Percentiles rank a stretch among this genome's conserved stretches.
Conservation (phyloP, 306 rosid species). For the Gynostemma pentaphyllum region DNA sequence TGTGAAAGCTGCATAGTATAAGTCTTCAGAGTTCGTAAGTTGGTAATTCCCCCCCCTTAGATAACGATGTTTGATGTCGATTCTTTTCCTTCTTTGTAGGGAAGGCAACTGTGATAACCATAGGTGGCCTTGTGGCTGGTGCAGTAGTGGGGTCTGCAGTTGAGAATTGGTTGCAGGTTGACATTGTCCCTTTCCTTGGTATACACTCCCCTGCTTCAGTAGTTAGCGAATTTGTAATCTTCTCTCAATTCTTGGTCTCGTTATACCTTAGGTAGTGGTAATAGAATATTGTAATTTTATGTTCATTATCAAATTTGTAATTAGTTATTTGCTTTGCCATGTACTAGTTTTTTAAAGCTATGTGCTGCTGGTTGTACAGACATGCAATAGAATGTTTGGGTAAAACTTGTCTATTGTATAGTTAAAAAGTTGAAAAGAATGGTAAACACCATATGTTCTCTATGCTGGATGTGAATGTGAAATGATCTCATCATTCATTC, state of each 20-base stretch:
- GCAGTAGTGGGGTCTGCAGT: conserved; percentile 87
- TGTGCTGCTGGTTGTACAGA: conserved; percentile 16
- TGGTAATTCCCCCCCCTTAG: not conserved
- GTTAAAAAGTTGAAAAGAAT: not conserved
- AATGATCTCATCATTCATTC: not conserved
- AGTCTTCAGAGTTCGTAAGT: not conserved
- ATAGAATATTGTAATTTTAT: conserved; percentile 18
- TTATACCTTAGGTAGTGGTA: conserved; percentile 62
- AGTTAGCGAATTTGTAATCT: conserved; percentile 68
- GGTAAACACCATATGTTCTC: not conserved
- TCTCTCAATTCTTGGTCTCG: conserved; percentile 87
- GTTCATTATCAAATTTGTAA: conserved; percentile 51
- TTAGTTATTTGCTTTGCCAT: conserved; percentile 66
- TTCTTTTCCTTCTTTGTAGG: conserved; percentile 44
- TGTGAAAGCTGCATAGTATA: not conserved
- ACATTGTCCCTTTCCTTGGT: conserved; percentile 89
- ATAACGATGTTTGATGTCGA: not conserved
- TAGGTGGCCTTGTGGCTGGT: conserved; percentile 91
- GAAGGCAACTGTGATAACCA: conserved; percentile 72
- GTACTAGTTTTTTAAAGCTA: conserved; percentile 24
- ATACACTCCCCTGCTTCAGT: conserved; percentile 92
- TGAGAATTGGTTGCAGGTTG: conserved; percentile 96
- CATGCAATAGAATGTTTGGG: not conserved
- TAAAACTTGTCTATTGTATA: not conserved
- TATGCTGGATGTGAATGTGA: not conserved